A percentile compares a stretch with the other conserved stretches of the same genome.
Conservation (phyloP, 202 grass and related monocot species). For the Setaria viridis region DNA sequence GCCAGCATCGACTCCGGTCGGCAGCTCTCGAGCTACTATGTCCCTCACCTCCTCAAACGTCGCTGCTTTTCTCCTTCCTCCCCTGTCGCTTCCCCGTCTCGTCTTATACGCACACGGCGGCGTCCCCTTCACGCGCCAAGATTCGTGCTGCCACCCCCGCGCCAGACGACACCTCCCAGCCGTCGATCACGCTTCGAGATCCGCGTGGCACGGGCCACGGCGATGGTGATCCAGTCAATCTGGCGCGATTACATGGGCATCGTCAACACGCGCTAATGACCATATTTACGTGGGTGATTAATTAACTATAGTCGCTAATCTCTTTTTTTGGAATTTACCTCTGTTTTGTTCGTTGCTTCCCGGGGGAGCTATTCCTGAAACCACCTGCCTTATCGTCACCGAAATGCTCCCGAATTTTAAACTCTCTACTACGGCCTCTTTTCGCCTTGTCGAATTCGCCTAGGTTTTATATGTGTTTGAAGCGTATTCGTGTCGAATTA, state of each 20-base stretch:
- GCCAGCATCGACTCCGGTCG: too few species aligned
- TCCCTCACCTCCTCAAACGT: background rate
- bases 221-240: background rate
- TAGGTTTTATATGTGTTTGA: background rate
- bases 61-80: background rate
- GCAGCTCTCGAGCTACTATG: too few species aligned
- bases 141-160: background rate
- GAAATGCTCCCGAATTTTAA: background rate
- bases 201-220: background rate
- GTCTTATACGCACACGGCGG: background rate
- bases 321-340: too few species aligned
- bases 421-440: background rate
- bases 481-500: background rate
- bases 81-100: background rate
- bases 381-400: background rate
- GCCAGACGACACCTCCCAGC: background rate
- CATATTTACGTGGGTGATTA: background rate
- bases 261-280: constrained; percentile 26
- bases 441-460: background rate
- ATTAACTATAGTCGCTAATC: background rate
- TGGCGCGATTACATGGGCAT: background rate
- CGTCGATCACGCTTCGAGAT: background rate
- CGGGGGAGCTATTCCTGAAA: constrained; percentile 18
- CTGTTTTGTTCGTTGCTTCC: constrained; percentile 38
- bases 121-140: background rate